Base-by-base conservation (phyloP, 2,329 filamentous ascomycete genomes). In the Westerdykella aurantiaca region DNA sequence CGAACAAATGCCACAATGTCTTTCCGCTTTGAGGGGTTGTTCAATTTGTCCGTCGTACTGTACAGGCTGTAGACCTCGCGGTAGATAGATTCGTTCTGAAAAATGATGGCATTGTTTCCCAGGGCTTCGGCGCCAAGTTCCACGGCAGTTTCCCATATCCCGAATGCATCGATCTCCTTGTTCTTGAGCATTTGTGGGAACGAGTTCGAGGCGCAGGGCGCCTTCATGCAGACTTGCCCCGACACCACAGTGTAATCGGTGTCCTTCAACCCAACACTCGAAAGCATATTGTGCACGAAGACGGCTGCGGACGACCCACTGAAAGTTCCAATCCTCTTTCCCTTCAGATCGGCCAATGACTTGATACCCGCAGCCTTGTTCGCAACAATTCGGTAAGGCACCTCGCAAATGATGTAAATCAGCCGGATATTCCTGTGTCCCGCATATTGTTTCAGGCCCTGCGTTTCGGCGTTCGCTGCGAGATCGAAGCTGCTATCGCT, bases 381-480 rank as follows among this genome's bases (percentile, higher is more conserved):
- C 25, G 57, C 55, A 25, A 61, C 51, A 16, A 60, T 47, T 34
- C 58, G 55, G 40, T 61, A 60, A 1, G 52, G 42, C 4, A 60
- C 58, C 49, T 61, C 58, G 40, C 50, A 55, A 40, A 60, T 51
- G 38, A 53, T 50, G 45, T 61, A 60, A 39, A 61, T 61, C 21
- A 60, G 50, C 18, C 58, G 55, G 43, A 61, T 44, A 37, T 57
- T 58, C 23, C 48, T 50, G 37, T 60, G 53, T 4, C 37, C 41
- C 33, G 50, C 47, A 35, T 53, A 61, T 21, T 55, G 46, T n/a
- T 52, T 52, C 2, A 61, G 48, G 38, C 51, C 55, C 44, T 60
- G 58, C 14, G 58, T 61, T 47, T 61, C 58, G 31, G 58, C 58
- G 43, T 61, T 61, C 38, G 58, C 48, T 31, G 54, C 56, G 31